These are phyloP conservation scores for Venturia asperata DNA, from an alignment of 2,329 filamentous ascomycete species.

Conservation along the genomic window DNA sequence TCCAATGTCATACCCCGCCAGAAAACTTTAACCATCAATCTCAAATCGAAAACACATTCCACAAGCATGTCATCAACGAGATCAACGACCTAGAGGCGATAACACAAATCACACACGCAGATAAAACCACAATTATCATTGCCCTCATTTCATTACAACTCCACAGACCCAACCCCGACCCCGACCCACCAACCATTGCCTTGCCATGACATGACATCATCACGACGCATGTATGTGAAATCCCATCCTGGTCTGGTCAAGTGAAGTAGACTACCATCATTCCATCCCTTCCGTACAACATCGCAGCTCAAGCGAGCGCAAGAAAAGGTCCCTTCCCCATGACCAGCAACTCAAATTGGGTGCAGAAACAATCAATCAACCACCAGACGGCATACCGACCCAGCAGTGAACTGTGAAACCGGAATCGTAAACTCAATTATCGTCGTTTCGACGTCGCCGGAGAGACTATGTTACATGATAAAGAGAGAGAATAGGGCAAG, in stretches of 20 bases:
- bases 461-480: constrained; percentile 1
- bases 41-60: too few species aligned
- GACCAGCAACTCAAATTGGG: background rate
- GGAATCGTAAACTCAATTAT: background rate
- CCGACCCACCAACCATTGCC: background rate
- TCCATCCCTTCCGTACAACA: background rate
- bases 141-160: too few species aligned
- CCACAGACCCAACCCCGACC: too few species aligned
- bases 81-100: too few species aligned
- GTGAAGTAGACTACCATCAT: background rate
- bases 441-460: background rate
- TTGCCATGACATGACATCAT: background rate
- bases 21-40: too few species aligned
- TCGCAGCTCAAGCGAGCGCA: constrained; percentile 2
- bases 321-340: too few species aligned
- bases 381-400: background rate
- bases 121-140: too few species aligned
- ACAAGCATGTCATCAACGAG: too few species aligned
- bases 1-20: too few species aligned
- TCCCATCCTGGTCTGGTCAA: constrained; percentile 1
- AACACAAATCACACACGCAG: too few species aligned
- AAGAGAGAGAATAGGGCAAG: background rate
- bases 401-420: background rate
- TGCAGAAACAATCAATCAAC: background rate
- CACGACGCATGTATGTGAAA: background rate